Percentiles rank a stretch among this genome's conserved stretches.
phyloP scores from a whole-genome alignment of 306 rosid genomes.

The Oxytropis ochrocephala region DNA sequence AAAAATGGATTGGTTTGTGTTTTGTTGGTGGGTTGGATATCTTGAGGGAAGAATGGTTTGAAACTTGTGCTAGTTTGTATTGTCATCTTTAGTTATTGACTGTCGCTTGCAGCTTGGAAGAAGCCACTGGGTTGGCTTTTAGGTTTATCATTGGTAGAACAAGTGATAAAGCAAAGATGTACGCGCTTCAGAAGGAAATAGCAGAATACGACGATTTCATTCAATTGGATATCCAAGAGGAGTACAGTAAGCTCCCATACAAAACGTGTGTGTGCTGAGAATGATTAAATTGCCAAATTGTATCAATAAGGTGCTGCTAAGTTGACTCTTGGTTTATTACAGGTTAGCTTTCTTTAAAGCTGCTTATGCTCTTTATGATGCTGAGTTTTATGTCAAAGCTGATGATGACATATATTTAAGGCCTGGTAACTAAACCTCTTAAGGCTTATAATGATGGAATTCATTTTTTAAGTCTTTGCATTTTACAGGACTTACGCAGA shows the following conservation, averaged over 20 bases:
- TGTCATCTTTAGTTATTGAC: not conserved
- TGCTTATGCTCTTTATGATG: slow-evolving; percentile 82
- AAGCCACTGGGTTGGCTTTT: slow-evolving; percentile 91
- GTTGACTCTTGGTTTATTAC: slow-evolving; percentile 25
- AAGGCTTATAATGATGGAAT: not conserved
- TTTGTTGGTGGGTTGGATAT: slow-evolving; percentile 2
- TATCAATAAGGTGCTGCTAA: slow-evolving; percentile 15
- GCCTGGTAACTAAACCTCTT: slow-evolving; percentile 57
- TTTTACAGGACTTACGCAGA: not conserved
- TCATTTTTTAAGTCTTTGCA: not conserved
- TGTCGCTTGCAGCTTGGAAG: slow-evolving; percentile 75
- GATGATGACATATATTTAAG: slow-evolving; percentile 96
- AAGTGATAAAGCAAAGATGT: slow-evolving; percentile 60
- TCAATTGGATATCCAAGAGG: slow-evolving; percentile 89
- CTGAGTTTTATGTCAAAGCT: slow-evolving; percentile 88
- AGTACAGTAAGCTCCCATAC: slow-evolving; percentile 98
- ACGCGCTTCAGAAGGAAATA: slow-evolving; percentile 60
- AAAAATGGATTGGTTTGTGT: not conserved
- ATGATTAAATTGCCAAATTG: not conserved
- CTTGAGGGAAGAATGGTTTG: not conserved
- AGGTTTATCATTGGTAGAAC: slow-evolving; percentile 87
- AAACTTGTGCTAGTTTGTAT: not conserved
- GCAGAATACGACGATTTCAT: slow-evolving; percentile 77
- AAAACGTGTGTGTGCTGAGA: slow-evolving; percentile 84
- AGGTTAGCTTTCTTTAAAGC: slow-evolving; percentile 97